Percentiles rank a stretch among this genome's conserved stretches.
These are phyloP conservation scores for Fusarium guadeloupense DNA, from an alignment of 2,329 filamentous ascomycete genomes.

Conservation along the genomic window DNA sequence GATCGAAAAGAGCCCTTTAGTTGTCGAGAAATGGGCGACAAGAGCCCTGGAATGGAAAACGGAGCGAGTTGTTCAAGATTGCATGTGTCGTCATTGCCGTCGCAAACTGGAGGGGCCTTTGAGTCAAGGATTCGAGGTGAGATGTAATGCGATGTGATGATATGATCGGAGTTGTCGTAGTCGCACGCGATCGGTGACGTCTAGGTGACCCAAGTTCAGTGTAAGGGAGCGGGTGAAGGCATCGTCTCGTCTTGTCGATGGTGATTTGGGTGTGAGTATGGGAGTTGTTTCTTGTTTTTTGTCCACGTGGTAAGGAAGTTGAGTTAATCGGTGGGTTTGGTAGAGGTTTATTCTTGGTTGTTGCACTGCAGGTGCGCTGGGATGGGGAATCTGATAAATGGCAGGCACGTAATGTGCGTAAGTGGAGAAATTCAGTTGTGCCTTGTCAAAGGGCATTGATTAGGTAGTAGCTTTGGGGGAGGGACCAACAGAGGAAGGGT, in stretches of 20 bases:
- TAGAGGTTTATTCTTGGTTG: not conserved
- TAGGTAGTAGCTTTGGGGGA: conserved; percentile 13
- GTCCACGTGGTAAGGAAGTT: conserved; percentile 1
- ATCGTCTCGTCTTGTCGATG: conserved; percentile 13
- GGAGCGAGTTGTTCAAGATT: conserved; percentile 8
- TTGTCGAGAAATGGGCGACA: not conserved
- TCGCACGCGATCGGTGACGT: conserved; percentile 23
- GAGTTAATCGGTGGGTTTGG: not conserved
- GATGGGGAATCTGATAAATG: conserved; percentile 25
- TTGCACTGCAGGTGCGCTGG: conserved; percentile 11
- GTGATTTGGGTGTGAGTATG: not conserved
- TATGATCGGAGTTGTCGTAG: conserved; percentile 5
- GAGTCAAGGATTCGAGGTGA: not conserved
- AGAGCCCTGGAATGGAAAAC: conserved; percentile 15
- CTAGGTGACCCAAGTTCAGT: conserved; percentile 4
- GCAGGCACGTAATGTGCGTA: conserved; percentile 12
- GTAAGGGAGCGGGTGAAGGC: conserved; percentile 13
- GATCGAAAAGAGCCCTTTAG: not conserved
- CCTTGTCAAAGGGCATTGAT: not conserved
- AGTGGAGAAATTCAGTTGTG: conserved; percentile 13
- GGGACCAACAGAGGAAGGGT: not conserved
- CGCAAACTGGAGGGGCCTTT: conserved; percentile 16
- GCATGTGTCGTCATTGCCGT: conserved; percentile 35
- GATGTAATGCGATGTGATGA: conserved; percentile 1
- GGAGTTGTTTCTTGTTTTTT: conserved; percentile 1